Conservation (phyloP, 1,139 yeast genomes). For the Candida sanyaensis region DNA sequence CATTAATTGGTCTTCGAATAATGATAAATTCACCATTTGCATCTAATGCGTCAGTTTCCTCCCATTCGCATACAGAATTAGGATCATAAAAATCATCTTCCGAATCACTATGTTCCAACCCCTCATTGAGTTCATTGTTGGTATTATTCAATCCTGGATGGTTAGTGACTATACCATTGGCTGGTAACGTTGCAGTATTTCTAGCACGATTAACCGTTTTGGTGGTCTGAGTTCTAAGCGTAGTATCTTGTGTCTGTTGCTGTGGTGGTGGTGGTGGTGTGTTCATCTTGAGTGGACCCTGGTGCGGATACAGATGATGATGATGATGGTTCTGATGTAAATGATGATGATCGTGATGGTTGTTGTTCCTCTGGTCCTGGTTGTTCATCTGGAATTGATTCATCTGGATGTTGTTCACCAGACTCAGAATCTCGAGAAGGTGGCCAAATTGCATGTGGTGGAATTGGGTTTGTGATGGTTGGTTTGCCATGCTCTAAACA, state of each 20-base stretch:
- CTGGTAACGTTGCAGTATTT: neutral
- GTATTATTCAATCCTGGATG: neutral
- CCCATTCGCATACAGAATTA: slow-evolving; percentile 22
- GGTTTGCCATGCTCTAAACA: slow-evolving; percentile 43
- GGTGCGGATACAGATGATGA: too few relatives aligned
- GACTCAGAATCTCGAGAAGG: slow-evolving; percentile 1
- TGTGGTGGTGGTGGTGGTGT: neutral
- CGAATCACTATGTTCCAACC: neutral
- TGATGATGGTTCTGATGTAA: too few relatives aligned
- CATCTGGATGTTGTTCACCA: neutral
- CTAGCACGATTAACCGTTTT: neutral
- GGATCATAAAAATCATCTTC: slow-evolving; percentile 16
- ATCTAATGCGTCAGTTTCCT: slow-evolving; percentile 24
- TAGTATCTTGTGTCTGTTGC: slow-evolving; percentile 1
- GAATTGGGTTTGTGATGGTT: slow-evolving; percentile 14
- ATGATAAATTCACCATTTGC: slow-evolving; percentile 21
- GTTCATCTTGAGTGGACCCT: neutral
- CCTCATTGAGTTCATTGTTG: neutral
- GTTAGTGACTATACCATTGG: neutral
- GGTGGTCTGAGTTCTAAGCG: neutral
- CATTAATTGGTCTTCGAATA: slow-evolving; percentile 24
- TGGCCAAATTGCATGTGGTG: slow-evolving; percentile 14
- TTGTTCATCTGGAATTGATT: too few relatives aligned
- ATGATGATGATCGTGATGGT: too few relatives aligned
- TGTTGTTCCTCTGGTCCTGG: too few relatives aligned